Conservation (phyloP, 768 basidiomycete genomes). For the Mycena galopus region DNA sequence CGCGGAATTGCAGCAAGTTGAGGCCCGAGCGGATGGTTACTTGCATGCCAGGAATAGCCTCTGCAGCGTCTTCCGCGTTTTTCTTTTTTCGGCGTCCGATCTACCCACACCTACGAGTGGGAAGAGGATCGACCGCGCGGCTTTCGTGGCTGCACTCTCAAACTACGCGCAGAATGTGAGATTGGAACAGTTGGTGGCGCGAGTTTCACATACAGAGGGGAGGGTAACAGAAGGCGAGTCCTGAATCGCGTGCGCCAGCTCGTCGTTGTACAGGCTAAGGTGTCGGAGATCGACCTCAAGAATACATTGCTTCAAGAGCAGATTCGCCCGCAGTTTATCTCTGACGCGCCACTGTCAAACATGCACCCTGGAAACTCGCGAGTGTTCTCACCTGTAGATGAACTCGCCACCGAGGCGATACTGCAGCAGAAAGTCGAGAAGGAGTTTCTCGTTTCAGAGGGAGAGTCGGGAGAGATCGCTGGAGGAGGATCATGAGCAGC, state of each 20-base stretch:
- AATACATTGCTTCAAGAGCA: constrained; percentile 88
- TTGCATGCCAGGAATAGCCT: constrained; percentile 78
- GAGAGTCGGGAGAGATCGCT: constrained; percentile 72
- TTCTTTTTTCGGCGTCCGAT: constrained; percentile 56
- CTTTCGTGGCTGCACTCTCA: constrained; percentile 89
- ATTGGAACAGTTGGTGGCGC: background rate
- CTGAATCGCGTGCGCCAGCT: constrained; percentile 92
- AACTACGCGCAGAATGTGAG: constrained; percentile 65
- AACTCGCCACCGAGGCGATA: constrained; percentile 93
- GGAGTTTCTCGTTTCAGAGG: constrained; percentile 85
- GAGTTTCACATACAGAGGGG: constrained; percentile 74
- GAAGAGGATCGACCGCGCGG: constrained; percentile 86
- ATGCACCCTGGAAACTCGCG: background rate
- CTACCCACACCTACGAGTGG: constrained; percentile 74
- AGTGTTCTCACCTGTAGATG: constrained; percentile 79
- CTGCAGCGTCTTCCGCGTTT: constrained; percentile 55
- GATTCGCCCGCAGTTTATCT: constrained; percentile 90
- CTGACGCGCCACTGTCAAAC: constrained; percentile 49
- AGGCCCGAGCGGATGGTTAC: constrained; percentile 90
- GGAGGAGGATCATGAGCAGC: constrained; percentile 77
- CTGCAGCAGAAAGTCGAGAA: constrained; percentile 88
- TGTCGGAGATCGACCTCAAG: constrained; percentile 90
- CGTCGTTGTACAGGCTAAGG: constrained; percentile 89
- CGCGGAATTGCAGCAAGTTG: constrained; percentile 94
- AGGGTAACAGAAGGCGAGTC: constrained; percentile 90